Percentiles rank a stretch among this genome's conserved stretches.
phyloP scores from a whole-genome alignment of 2,329 filamentous ascomycete species.

The Mollisiaceae sp. region DNA sequence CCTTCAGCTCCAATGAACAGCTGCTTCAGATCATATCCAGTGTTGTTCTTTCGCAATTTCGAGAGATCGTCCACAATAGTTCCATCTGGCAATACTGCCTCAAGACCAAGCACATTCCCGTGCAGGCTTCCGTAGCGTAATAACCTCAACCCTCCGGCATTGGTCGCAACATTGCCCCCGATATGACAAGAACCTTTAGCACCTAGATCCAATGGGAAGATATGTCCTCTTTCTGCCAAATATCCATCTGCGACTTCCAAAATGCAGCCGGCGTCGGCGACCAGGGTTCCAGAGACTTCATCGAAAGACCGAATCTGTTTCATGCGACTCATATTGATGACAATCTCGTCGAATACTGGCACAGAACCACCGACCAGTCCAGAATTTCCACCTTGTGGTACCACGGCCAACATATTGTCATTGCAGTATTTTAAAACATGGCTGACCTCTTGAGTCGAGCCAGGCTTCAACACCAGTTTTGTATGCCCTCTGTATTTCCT shows the following conservation, averaged over 20 bases:
- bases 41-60: slow-evolving; percentile 96
- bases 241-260: slow-evolving; percentile 88
- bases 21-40: slow-evolving; percentile 96
- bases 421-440: slow-evolving; percentile 94
- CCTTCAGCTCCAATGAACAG: slow-evolving; percentile 96
- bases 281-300: slow-evolving; percentile 86
- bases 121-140: slow-evolving; percentile 94
- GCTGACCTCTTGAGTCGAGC: slow-evolving; percentile 85
- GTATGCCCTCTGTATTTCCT: slow-evolving; percentile 94
- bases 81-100: slow-evolving; percentile 92
- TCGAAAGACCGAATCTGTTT: slow-evolving; percentile 92
- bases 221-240: slow-evolving; percentile 79
- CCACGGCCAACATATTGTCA: slow-evolving; percentile 86
- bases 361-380: slow-evolving; percentile 94
- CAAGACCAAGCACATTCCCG: slow-evolving; percentile 88
- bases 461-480: slow-evolving; percentile 84
- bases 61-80: slow-evolving; percentile 89
- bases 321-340: slow-evolving; percentile 89
- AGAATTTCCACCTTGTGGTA: slow-evolving; percentile 96
- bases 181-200: slow-evolving; percentile 97
- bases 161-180: slow-evolving; percentile 94
- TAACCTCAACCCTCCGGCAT: slow-evolving; percentile 88
- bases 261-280: slow-evolving; percentile 89
- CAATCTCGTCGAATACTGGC: slow-evolving; percentile 97
- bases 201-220: slow-evolving; percentile 96